Conservation (phyloP, 345 rosid species). For the Populus euphratica region DNA sequence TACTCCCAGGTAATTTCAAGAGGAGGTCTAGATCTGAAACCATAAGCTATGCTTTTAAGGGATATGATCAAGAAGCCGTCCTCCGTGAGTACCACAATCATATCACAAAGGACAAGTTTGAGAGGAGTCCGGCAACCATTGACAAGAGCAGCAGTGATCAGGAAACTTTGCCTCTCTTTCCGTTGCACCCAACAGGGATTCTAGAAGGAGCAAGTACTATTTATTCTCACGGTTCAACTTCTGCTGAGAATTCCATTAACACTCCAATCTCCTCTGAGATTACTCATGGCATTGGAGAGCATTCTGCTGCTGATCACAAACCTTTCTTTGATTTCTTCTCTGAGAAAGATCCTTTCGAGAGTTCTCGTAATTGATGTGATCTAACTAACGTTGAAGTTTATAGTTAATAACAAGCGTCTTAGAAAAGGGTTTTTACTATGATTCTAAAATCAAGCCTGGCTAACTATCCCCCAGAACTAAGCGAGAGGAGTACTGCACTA, state of each 20-base stretch:
- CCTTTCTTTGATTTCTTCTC: constrained; percentile 47
- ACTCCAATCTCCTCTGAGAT: constrained; percentile 13
- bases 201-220: constrained; percentile 13
- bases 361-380: not conserved
- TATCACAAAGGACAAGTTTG: not conserved
- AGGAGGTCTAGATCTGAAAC: constrained; percentile 25
- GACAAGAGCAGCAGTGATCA: constrained; percentile 4
- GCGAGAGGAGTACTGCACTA: not conserved
- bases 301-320: constrained; percentile 5
- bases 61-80: not conserved
- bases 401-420: not conserved
- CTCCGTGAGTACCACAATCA: not conserved
- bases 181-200: constrained; percentile 52
- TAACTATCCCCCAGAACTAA: not conserved
- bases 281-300: constrained; percentile 4
- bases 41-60: not conserved
- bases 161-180: constrained; percentile 49
- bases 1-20: constrained; percentile 29
- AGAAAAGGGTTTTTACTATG: not conserved
- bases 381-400: not conserved
- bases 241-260: constrained; percentile 10
- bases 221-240: constrained; percentile 3
- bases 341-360: not conserved
- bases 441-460: not conserved
- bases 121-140: not conserved